phyloP scores from a whole-genome alignment of 371 early-diverging fungal genomes.

The Mortierella sp. region DNA sequence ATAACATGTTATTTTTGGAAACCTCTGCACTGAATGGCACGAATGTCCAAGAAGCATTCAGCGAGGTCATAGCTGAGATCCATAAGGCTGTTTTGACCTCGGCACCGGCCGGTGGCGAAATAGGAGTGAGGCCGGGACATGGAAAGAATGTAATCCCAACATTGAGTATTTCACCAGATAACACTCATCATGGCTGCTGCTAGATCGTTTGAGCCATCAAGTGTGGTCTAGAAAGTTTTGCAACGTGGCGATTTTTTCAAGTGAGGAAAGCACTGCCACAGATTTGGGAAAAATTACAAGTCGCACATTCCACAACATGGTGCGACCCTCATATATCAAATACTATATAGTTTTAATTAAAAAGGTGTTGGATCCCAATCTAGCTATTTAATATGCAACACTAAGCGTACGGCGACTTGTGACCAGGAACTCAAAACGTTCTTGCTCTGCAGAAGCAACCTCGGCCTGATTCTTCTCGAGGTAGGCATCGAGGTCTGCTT shows the following conservation, averaged over 20 bases:
- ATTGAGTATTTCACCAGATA: neutral
- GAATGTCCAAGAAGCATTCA: constrained; percentile 80
- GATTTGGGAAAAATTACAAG: too few relatives aligned
- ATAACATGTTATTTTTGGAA: constrained; percentile 76
- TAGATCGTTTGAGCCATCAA: neutral
- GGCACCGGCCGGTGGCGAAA: neutral
- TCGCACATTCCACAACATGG: constrained; percentile 1
- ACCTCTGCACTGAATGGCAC: constrained; percentile 79
- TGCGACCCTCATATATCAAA: neutral
- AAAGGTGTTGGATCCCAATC: neutral
- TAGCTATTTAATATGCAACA: constrained; percentile 14
- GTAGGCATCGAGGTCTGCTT: constrained; percentile 58
- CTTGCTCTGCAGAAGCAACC: constrained; percentile 40
- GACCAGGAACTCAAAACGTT: constrained; percentile 46
- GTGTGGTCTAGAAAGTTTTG: neutral
- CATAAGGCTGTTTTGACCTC: constrained; percentile 18
- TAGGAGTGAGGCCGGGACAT: constrained; percentile 17
- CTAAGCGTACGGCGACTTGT: constrained; percentile 45
- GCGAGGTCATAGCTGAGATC: constrained; percentile 68
- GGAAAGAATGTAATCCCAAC: constrained; percentile 21
- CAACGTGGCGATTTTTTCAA: neutral
- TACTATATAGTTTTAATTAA: neutral
- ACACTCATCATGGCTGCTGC: neutral
- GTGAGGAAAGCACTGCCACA: neutral
- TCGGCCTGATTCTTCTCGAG: constrained; percentile 52